A percentile compares a stretch with the other conserved stretches of the same genome.
Evolutionary conservation across 2,329 filamentous ascomycete species (phyloP).

Genomic region (Davidsoniella australis): DNA sequence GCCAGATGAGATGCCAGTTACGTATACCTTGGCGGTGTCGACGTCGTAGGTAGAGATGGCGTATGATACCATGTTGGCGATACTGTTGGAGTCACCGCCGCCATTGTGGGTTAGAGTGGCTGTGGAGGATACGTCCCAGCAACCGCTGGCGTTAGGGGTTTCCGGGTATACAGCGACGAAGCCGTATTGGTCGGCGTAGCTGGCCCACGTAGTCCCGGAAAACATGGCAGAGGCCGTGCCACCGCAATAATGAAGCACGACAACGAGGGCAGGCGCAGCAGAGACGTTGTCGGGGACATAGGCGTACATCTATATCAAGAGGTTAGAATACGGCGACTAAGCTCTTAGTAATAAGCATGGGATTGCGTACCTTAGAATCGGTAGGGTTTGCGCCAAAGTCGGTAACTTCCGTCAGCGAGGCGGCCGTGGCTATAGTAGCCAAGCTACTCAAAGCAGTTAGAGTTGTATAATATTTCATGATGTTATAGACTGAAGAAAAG

Average conservation of each 20-base stretch:
- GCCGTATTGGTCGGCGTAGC: slow-evolving; percentile 24
- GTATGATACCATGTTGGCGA: slow-evolving; percentile 43
- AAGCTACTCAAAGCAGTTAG: slow-evolving; percentile 1
- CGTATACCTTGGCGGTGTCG: slow-evolving; percentile 33
- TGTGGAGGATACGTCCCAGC: slow-evolving; percentile 40
- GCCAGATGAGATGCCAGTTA: slow-evolving; percentile 31
- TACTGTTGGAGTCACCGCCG: slow-evolving; percentile 37
- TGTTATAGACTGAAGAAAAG: neutral
- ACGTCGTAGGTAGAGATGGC: slow-evolving; percentile 33
- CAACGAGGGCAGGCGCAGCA: slow-evolving; percentile 28
- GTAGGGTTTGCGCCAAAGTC: slow-evolving; percentile 22
- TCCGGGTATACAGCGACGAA: slow-evolving; percentile 38
- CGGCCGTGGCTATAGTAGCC: slow-evolving; percentile 12
- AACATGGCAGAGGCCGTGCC: slow-evolving; percentile 33
- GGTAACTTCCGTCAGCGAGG: slow-evolving; percentile 22
- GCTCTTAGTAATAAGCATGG: too few species aligned
- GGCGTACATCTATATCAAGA: slow-evolving; percentile 15
- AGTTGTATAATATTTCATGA: slow-evolving; percentile 7
- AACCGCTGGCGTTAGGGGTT: slow-evolving; percentile 31
- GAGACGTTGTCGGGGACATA: slow-evolving; percentile 22
- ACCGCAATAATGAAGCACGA: slow-evolving; percentile 37
- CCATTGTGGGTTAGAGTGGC: slow-evolving; percentile 35
- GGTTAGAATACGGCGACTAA: too few species aligned
- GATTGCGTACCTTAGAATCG: slow-evolving; percentile 8
- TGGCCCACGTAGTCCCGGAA: slow-evolving; percentile 29